phyloP scores from a whole-genome alignment of 352 stramenopile species.

The Phytophthora syringae region DNA sequence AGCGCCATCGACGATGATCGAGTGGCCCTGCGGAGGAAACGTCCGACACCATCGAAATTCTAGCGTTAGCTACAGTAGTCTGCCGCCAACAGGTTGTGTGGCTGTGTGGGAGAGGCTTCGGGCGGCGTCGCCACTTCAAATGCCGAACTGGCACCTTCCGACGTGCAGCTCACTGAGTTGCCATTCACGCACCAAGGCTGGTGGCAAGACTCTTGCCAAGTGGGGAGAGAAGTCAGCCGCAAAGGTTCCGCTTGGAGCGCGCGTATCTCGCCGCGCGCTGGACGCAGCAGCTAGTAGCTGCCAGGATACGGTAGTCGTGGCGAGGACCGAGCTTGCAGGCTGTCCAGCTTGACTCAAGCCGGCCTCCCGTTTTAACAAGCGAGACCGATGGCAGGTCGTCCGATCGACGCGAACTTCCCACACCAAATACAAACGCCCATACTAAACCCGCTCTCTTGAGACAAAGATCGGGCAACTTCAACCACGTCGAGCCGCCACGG shows the following conservation, averaged over 20 bases:
- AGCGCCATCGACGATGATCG: constrained; percentile 5
- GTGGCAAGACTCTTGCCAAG: no score
- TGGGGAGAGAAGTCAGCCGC: no score
- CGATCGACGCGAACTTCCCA: neutral
- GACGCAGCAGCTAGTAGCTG: no score
- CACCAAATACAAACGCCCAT: constrained; percentile 25
- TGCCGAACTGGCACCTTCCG: constrained; percentile 14
- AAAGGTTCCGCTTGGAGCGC: no score
- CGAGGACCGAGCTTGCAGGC: neutral
- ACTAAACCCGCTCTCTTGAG: constrained; percentile 31
- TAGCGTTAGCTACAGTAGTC: no score
- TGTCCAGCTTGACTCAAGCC: constrained; percentile 1
- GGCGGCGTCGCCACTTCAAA: no score
- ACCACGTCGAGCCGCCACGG: constrained; percentile 12
- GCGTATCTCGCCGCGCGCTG: neutral
- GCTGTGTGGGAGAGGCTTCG: no score
- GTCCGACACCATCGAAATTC: no score
- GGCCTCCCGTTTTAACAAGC: neutral
- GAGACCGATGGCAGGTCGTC: constrained; percentile 12
- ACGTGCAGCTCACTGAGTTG: neutral
- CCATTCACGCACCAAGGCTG: no score
- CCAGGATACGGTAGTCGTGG: no score
- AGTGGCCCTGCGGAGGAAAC: no score
- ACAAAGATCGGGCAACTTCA: constrained; percentile 36
- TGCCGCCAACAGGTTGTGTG: no score